Evolutionary conservation across 805 yeast species (phyloP), one percentile per base, ranked within the genome.

Genomic region (Starmerella geochares): DNA sequence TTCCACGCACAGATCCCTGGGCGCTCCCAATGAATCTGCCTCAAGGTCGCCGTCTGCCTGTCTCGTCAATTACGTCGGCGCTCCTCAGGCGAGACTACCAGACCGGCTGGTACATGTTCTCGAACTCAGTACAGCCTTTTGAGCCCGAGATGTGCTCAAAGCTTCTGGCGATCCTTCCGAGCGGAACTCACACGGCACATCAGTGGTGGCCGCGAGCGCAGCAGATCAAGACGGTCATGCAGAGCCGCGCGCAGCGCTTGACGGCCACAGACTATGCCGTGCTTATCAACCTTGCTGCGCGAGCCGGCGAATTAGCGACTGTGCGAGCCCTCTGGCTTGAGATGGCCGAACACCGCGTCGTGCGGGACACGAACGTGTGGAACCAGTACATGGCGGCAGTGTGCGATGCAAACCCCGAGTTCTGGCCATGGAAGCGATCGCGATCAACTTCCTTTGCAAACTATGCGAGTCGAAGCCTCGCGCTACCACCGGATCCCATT

Each of bases 361-460:
- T 44, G 19, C 49, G 56, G 23, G 58, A 59, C 20, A 52, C 61
- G 14, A 54, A 53, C 20, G 59, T 64, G 41, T 65, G 67, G 67
- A 66, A 66, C 54, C 59, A 58, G 28, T 66, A 65, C 48, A 61
- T 66, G 31, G 45, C 41, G 48, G 67, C 65, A 1, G 52, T 60
- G 7, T 61, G 65, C 38, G 62, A 58, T 29, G 64, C 61, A 10
- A 55, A 55, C 46, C 61, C 63, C 36, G 49, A 43, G 35, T 57
- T 50, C 48, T 65, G 66, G 67, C 57, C 59, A 5, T 53, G 57
- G 57, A 48, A 46, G 19, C 48, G 54, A 13, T 16, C 31, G 32
- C 44, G 52, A 5, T 27, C 50, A 13, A 19, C 35, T 2, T 41
- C 49, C n/a, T 40, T 39, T 25, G 27, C 38, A 11, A 23, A 21